Percentiles rank a stretch among this genome's conserved stretches.
These are phyloP conservation scores for Apostasia ramifera DNA, from an alignment of 106 monocot genomes.

Conservation along the genomic window DNA sequence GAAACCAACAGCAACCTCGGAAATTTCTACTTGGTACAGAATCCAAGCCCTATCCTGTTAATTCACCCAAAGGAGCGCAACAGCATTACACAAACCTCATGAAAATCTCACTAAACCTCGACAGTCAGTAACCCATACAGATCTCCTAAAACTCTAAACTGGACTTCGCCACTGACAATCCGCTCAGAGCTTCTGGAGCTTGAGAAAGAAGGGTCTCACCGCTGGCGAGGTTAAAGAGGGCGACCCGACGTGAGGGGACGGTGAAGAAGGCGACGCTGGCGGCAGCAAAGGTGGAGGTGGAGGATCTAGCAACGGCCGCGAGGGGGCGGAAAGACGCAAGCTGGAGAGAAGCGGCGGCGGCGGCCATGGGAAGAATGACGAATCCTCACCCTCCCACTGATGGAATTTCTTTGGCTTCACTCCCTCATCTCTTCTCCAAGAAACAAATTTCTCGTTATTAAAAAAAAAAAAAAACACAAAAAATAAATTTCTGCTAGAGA, in stretches of 20 bases:
- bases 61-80: neutral
- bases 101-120: neutral
- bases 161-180: neutral
- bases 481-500: too few species aligned
- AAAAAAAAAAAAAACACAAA: too few species aligned
- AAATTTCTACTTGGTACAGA: too few species aligned
- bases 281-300: neutral
- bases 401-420: neutral
- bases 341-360: neutral
- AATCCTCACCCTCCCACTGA: neutral
- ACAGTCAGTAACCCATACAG: neutral
- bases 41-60: too few species aligned
- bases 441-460: neutral
- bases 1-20: too few species aligned
- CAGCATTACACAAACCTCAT: too few species aligned
- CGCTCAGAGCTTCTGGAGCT: too few species aligned
- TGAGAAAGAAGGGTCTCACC: constrained; percentile 12
- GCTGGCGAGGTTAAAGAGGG: constrained; percentile 32
- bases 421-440: neutral
- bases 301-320: too few species aligned
- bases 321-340: neutral
- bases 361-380: constrained; percentile 4
- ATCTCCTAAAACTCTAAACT: neutral
- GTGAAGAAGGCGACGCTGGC: neutral
- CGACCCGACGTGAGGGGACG: constrained; percentile 23